Percentiles rank a stretch among this genome's conserved stretches.
Conservation (phyloP, 2,329 filamentous ascomycete genomes). For the Amauroascus verrucosus region DNA sequence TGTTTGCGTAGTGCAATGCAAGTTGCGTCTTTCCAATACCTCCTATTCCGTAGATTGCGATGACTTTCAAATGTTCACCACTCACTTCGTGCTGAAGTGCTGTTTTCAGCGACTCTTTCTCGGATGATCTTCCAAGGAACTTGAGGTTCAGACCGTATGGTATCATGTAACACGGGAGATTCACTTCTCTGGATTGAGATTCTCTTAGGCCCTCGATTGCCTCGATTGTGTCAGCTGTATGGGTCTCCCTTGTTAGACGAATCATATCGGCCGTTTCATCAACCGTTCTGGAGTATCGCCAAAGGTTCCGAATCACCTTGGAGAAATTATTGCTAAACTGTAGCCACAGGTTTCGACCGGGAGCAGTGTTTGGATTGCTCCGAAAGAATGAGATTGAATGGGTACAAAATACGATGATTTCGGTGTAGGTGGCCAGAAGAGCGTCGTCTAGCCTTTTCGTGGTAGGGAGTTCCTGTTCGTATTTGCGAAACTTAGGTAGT, state of each 20-base stretch:
- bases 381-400: not conserved
- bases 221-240: not conserved
- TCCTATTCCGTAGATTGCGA: conserved; percentile 15
- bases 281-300: not conserved
- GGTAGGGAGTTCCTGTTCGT: not conserved
- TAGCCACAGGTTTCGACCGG: not conserved
- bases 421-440: not conserved
- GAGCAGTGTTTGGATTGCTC: conserved; percentile 1
- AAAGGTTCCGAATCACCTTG: not conserved
- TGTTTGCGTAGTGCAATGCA: conserved; percentile 16
- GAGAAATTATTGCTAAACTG: not conserved
- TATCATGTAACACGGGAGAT: conserved; percentile 12
- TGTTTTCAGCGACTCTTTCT: not conserved
- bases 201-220: not conserved
- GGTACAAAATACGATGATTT: not conserved
- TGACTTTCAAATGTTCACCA: not conserved
- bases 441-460: not conserved
- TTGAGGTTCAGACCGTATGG: conserved; percentile 9
- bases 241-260: not conserved
- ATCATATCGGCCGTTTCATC: conserved; percentile 1
- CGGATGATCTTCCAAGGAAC: conserved; percentile 6
- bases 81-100: not conserved
- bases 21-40: conserved; percentile 19
- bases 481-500: not conserved
- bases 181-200: not conserved